Percentiles rank a stretch among this genome's conserved stretches.
phyloP scores from a whole-genome alignment of 768 basidiomycete genomes.

The Sistotremastrum suecicum region DNA sequence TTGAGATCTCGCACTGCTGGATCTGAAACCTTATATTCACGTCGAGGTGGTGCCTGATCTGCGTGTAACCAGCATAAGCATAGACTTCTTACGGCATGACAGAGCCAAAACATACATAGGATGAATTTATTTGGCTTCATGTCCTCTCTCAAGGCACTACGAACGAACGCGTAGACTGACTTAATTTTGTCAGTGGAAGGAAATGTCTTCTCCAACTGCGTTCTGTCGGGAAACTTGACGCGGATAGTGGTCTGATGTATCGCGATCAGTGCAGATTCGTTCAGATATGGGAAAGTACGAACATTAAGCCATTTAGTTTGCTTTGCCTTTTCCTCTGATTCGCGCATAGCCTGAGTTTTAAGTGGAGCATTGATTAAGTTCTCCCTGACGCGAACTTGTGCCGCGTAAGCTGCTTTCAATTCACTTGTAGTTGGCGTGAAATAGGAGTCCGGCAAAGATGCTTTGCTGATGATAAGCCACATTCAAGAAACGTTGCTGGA shows the following conservation, averaged over 20 bases:
- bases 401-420: conserved; percentile 50
- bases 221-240: conserved; percentile 67
- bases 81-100: neutral
- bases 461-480: conserved; percentile 17
- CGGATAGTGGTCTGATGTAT: conserved; percentile 59
- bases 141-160: conserved; percentile 54
- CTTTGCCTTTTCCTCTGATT: conserved; percentile 45
- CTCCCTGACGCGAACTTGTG: conserved; percentile 44
- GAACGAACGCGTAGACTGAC: conserved; percentile 75
- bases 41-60: conserved; percentile 76
- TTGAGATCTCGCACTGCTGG: conserved; percentile 52
- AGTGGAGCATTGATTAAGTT: conserved; percentile 59
- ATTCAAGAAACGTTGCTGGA: neutral
- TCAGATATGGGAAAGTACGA: conserved; percentile 6
- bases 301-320: conserved; percentile 64
- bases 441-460: conserved; percentile 52
- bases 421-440: conserved; percentile 62
- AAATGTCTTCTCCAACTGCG: conserved; percentile 67
- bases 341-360: conserved; percentile 46
- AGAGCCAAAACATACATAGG: conserved; percentile 42
- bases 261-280: conserved; percentile 6
- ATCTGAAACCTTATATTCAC: conserved; percentile 75
- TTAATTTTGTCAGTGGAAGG: conserved; percentile 68
- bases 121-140: conserved; percentile 71
- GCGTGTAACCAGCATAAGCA: neutral